Base-by-base conservation (phyloP, 495 filamentous ascomycete species). In the Daldinia childiae region DNA sequence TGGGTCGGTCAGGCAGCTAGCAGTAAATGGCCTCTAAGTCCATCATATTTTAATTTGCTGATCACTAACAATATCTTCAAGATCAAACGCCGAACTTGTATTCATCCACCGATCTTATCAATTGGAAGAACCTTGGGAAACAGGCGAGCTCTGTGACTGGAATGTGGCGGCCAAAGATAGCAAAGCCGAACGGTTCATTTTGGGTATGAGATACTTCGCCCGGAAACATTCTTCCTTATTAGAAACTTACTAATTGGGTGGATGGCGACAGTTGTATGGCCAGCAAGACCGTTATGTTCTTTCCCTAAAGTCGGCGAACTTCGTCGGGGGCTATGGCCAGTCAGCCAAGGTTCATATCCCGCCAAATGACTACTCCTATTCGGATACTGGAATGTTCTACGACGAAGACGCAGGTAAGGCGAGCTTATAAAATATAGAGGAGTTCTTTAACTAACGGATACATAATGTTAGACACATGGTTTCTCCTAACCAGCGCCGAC, bases 301-400 rank as follows among this genome's bases (percentile, higher is more conserved):
- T 41, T 79, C 82, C 6, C 71, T 85, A 1, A 76, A 76, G 50
- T 82, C 80, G 11, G 38, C 62, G 8, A 55, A 74, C 14, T 75
- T 82, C 48, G 59, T 76, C 17, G 78, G 78, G 7, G 77, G 77
- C 1, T 83, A 83, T 48, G 54, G 54, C n/a, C 62, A 73, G 19
- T 68, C 76, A 0, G 77, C 75, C 15, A 81, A 82, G 58, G 80
- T 83, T 5, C 74, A 80, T 32, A 71, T 85, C 3, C 82, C 82
- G 4, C 82, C 82, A 15, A 77, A 74, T 62, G 72, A 75, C 41
- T 83, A 85, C 68, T 73, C 77, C 7, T 85, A 83, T 64, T 82
- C 80, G 14, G 83, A 85, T 58, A 82, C 79, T 2, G 83, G 83
- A 3, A 84, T 85, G 78, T 84, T 83, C 51, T 62, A 76, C 15